These are phyloP conservation scores for Candolleomyces aberdarensis DNA, from an alignment of 768 basidiomycete species.

Conservation along the genomic window DNA sequence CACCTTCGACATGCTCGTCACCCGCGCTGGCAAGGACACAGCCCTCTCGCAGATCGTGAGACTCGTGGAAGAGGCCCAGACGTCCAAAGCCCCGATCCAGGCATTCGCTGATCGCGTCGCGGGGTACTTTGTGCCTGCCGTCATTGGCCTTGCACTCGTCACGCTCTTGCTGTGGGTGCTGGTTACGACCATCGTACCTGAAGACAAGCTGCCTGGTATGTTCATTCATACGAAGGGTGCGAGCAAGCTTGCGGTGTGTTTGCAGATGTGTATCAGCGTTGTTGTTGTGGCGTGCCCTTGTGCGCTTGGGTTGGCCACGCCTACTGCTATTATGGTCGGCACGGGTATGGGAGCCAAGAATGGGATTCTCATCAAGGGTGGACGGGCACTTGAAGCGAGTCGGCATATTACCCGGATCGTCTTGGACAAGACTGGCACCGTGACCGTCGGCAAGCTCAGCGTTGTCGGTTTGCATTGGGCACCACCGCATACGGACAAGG, in stretches of 20 bases:
- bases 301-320: constrained; percentile 92
- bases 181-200: constrained; percentile 55
- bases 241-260: constrained; percentile 83
- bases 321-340: constrained; percentile 99
- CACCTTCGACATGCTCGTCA: constrained; percentile 96
- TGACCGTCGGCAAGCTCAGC: constrained; percentile 91
- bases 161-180: constrained; percentile 87
- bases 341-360: constrained; percentile 96
- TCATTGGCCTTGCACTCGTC: constrained; percentile 74
- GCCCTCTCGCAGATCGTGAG: constrained; percentile 95
- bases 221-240: constrained; percentile 79
- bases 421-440: constrained; percentile 96
- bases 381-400: constrained; percentile 90
- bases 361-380: constrained; percentile 98
- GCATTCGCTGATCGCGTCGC: constrained; percentile 94
- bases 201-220: constrained; percentile 69
- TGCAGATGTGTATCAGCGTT: constrained; percentile 97
- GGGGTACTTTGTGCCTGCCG: constrained; percentile 91
- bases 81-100: constrained; percentile 96
- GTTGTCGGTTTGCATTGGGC: constrained; percentile 81
- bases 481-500: constrained; percentile 21
- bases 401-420: constrained; percentile 77
- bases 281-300: constrained; percentile 98
- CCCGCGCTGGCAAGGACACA: constrained; percentile 93
- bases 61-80: constrained; percentile 97